phyloP scores from a whole-genome alignment of 75 land plant genomes.

The Pinus albicaulis region DNA sequence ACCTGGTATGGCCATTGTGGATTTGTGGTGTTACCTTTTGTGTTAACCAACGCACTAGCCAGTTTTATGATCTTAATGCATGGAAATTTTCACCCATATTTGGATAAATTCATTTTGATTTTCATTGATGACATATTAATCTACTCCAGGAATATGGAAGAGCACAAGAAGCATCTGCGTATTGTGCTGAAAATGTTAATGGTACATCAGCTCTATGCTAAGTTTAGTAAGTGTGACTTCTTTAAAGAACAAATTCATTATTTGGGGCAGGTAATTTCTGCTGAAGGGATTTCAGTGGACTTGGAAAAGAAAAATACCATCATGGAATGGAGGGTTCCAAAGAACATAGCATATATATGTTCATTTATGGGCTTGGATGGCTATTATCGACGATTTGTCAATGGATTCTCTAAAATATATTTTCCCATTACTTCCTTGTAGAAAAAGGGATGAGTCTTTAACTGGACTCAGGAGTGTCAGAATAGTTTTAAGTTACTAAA shows the following conservation, averaged over 20 bases:
- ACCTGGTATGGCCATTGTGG: slow-evolving; percentile 23
- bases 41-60: background rate
- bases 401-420: background rate
- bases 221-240: background rate
- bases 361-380: too few relatives aligned
- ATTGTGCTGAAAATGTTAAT: slow-evolving; percentile 5
- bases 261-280: slow-evolving; percentile 6
- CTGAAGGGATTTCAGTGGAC: slow-evolving; percentile 6
- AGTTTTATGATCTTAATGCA: slow-evolving; percentile 6
- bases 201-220: too few relatives aligned
- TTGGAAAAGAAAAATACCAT: slow-evolving; percentile 1
- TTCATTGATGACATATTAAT: slow-evolving; percentile 2
- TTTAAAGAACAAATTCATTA: background rate
- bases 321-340: background rate
- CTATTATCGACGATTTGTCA: too few relatives aligned
- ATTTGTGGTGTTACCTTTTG: slow-evolving; percentile 18
- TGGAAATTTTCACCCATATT: background rate
- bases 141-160: too few relatives aligned
- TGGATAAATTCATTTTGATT: slow-evolving; percentile 9
- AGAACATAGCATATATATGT: too few relatives aligned
- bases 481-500: too few relatives aligned
- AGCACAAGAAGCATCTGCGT: slow-evolving; percentile 5
- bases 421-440: background rate
- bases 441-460: too few relatives aligned
- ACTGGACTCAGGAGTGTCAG: too few relatives aligned